phyloP scores from a whole-genome alignment of 176 grass and related monocot species.

The Poa annua region DNA sequence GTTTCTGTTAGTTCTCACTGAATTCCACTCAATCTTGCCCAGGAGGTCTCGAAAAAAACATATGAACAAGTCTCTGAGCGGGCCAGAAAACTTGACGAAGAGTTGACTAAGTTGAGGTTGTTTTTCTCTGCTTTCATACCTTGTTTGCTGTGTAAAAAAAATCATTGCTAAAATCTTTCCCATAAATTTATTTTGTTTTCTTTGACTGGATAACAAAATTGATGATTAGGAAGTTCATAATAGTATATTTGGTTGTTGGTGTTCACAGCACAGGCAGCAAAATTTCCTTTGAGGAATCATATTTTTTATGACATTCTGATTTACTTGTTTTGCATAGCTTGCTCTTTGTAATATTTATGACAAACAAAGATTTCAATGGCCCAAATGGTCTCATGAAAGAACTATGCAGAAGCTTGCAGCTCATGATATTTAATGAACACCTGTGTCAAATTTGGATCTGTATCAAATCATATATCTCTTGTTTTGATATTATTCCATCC shows the following conservation, averaged over 20 bases:
- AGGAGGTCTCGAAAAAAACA: conserved; percentile 78
- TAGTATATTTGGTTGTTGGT: not conserved
- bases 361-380: not conserved
- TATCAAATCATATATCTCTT: not conserved
- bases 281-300: not conserved
- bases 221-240: not conserved
- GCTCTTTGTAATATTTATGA: not conserved
- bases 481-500: conserved; percentile 1
- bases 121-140: not conserved
- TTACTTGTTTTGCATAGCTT: conserved; percentile 28
- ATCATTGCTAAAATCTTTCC: not conserved
- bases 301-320: not conserved
- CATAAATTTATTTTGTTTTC: conserved; percentile 30
- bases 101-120: conserved; percentile 75
- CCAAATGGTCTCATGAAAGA: not conserved
- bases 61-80: conserved; percentile 79
- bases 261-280: not conserved
- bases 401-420: not conserved
- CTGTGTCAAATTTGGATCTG: not conserved
- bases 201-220: conserved; percentile 15
- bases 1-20: conserved; percentile 33
- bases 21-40: conserved; percentile 24
- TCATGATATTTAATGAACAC: not conserved
- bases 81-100: conserved; percentile 79
- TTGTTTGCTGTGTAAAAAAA: not conserved